Conservation (phyloP, 2,329 filamentous ascomycete genomes). For the Elsinoe arachidis region DNA sequence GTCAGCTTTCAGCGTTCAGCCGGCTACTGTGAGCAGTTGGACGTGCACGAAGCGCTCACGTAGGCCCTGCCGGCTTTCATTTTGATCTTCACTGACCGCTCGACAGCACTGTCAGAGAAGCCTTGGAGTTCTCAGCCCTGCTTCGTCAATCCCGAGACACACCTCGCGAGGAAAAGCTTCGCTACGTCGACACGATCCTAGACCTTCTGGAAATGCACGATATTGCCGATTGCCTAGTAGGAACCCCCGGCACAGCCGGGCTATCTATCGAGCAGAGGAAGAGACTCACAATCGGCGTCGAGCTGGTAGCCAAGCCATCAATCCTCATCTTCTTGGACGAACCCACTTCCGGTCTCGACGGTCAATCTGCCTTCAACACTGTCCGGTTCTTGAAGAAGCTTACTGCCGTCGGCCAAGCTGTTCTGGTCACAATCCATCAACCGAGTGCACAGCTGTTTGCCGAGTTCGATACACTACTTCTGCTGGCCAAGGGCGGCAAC, state of each 20-base stretch:
- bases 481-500: constrained; percentile 68
- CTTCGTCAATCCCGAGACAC: constrained; percentile 49
- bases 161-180: constrained; percentile 49
- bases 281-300: constrained; percentile 55
- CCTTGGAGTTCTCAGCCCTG: constrained; percentile 48
- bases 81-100: too few species aligned
- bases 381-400: constrained; percentile 70
- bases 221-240: constrained; percentile 58
- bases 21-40: constrained; percentile 58
- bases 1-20: constrained; percentile 55
- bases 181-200: constrained; percentile 58
- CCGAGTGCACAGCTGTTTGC: constrained; percentile 80
- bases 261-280: constrained; percentile 61
- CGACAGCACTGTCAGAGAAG: constrained; percentile 38
- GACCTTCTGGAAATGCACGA: constrained; percentile 57
- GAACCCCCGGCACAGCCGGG: constrained; percentile 46
- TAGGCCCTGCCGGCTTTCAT: constrained; percentile 41
- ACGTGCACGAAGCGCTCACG: constrained; percentile 31
- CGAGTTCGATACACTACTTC: constrained; percentile 73
- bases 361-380: constrained; percentile 66
- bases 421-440: constrained; percentile 86
- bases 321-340: constrained; percentile 71
- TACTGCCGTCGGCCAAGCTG: constrained; percentile 71
- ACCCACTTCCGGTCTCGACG: constrained; percentile 66
- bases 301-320: constrained; percentile 57